A percentile compares a stretch with the other conserved stretches of the same genome.
Evolutionary conservation across 192 early-diverging fungal species (phyloP).

Genomic region (Thoreauomyces humboldtii): DNA sequence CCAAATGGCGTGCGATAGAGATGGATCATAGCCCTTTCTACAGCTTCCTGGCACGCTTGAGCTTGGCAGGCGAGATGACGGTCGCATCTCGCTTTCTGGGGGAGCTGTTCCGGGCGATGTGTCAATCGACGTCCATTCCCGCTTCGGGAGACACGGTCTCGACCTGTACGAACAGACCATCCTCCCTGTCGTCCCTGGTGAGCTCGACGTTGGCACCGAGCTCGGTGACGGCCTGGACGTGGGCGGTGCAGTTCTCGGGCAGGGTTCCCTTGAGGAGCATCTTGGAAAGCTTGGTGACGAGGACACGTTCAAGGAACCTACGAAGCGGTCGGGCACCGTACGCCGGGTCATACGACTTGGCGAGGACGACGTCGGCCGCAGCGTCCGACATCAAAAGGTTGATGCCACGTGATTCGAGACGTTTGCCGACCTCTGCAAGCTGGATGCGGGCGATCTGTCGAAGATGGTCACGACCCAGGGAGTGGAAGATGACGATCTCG

Average conservation of each 20-base stretch:
- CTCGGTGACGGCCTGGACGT: conserved; percentile 14
- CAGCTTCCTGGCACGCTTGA: too few relatives aligned
- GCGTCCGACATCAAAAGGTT: conserved; percentile 62
- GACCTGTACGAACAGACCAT: conserved; percentile 5
- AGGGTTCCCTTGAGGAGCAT: conserved; percentile 67
- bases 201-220: neutral
- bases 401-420: conserved; percentile 77
- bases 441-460: conserved; percentile 72
- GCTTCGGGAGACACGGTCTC: too few relatives aligned
- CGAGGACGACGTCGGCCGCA: conserved; percentile 75
- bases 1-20: too few relatives aligned
- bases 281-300: conserved; percentile 78
- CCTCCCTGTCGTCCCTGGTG: conserved; percentile 9
- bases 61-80: too few relatives aligned
- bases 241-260: conserved; percentile 43
- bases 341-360: conserved; percentile 82
- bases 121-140: too few relatives aligned
- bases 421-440: conserved; percentile 57
- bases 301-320: conserved; percentile 80
- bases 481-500: conserved; percentile 85
- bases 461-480: conserved; percentile 59
- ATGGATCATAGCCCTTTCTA: too few relatives aligned
- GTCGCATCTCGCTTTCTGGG: too few relatives aligned
- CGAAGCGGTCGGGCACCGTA: conserved; percentile 94
- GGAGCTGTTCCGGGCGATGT: too few relatives aligned